Evolutionary conservation across 257 asterid species (phyloP).

Genomic region (Solanum appendiculatum): DNA sequence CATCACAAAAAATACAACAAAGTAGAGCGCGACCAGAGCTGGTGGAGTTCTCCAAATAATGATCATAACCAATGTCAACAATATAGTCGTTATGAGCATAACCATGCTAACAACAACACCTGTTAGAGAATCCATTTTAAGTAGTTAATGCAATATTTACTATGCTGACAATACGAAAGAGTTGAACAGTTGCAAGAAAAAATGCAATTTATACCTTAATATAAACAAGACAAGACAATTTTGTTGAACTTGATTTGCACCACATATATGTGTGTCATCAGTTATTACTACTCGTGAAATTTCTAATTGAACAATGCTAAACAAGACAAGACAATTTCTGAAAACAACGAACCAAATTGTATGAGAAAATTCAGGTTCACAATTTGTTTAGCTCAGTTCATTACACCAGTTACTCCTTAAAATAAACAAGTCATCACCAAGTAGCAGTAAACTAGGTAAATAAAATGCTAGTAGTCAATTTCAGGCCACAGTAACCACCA

Average conservation of each 20-base stretch:
- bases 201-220: neutral
- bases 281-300: neutral
- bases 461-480: neutral
- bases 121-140: neutral
- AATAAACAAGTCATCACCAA: neutral
- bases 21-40: constrained; percentile 28
- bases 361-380: neutral
- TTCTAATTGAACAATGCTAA: neutral
- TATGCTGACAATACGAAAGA: neutral
- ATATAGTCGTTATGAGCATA: constrained; percentile 51
- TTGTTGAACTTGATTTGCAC: neutral
- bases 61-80: constrained; percentile 45
- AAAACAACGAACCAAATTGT: neutral
- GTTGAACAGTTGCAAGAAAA: neutral
- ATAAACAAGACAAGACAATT: neutral
- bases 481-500: neutral
- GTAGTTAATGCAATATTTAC: neutral
- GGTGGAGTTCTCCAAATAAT: constrained; percentile 7
- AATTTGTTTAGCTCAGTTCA: neutral
- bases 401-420: neutral
- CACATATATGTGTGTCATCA: neutral
- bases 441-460: neutral
- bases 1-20: constrained; percentile 40
- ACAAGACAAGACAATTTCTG: neutral
- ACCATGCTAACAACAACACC: constrained; percentile 74